Evolutionary conservation across 768 basidiomycete genomes (phyloP), one percentile per base, ranked within the genome.

Genomic region (Podaxis mareebaensis): DNA sequence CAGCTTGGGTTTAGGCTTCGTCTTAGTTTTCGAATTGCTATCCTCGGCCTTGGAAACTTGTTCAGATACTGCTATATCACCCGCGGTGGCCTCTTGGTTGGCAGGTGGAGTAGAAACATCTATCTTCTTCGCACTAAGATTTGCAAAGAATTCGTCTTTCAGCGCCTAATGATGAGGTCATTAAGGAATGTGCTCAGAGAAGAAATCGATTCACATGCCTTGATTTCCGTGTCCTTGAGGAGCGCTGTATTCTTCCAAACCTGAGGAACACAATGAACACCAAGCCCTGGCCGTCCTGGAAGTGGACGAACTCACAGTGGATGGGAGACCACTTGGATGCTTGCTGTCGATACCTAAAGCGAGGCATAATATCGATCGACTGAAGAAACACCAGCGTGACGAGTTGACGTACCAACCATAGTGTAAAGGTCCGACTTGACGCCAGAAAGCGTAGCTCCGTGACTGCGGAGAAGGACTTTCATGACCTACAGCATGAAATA

Each of bases 361-460:
- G n/a, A n/a, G 56, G 48, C 7, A 7, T 2, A 11, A 24, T 8
- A 20, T 26, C 22, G 11, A 51, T 26, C n/a, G 3, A 24, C 22
- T 51, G 20, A 24, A 24, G 8, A 8, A 20, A 22, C 22, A 8
- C 22, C 3, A 20, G 6, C 22, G 24, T 15, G 48, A 12, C 10
- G 48, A 15, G 15, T 13, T 22, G 5, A 64, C 72, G 42, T 68
- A 86, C 88, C 86, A 63, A 89, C 81, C 0, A 65, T 49, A 2
- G 90, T 90, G 68, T 91, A 91, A 52, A 92, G 68, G 70, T 91
- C 77, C 4, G 88, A 85, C 69, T 92, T 92, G 13, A 91, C 90
- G 7, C 89, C 89, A 66, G 79, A 83, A 8, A 90, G 78, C 67
- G 79, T 85, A 54, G 85, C 69, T 0, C 90, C 89, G 71, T 91